Evolutionary conservation across 2,329 filamentous ascomycete genomes (phyloP).

Genomic region (Exophiala oligosperma): DNA sequence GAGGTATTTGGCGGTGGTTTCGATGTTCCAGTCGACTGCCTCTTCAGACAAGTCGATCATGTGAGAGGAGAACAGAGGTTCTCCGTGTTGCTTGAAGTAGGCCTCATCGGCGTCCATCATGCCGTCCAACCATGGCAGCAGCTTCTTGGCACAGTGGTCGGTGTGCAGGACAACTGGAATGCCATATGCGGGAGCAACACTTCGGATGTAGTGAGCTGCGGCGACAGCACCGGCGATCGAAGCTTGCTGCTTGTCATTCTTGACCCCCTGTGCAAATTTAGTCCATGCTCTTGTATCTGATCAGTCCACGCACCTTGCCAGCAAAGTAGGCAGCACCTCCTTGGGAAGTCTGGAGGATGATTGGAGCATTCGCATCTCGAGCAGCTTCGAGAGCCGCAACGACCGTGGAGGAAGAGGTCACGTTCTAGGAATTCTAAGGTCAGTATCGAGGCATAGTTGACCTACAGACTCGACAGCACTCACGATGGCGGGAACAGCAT

Average conservation of each 20-base stretch:
- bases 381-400: constrained; percentile 92
- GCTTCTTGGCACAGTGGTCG: constrained; percentile 99
- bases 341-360: constrained; percentile 91
- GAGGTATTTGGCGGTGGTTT: constrained; percentile 89
- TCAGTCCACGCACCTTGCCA: constrained; percentile 63
- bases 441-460: constrained; percentile 1
- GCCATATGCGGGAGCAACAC: constrained; percentile 82
- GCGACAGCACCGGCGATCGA: constrained; percentile 87
- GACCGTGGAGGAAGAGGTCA: constrained; percentile 86
- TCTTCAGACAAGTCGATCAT: constrained; percentile 99
- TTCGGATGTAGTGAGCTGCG: constrained; percentile 89
- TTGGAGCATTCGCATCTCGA: constrained; percentile 83
- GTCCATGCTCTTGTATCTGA: background rate
- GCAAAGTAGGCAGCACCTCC: constrained; percentile 92
- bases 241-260: constrained; percentile 80
- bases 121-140: constrained; percentile 94
- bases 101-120: constrained; percentile 92
- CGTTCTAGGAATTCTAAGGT: constrained; percentile 58
- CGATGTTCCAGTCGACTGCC: constrained; percentile 83
- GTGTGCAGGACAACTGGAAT: constrained; percentile 93
- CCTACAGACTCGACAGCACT: constrained; percentile 31
- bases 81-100: constrained; percentile 90
- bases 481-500: constrained; percentile 81
- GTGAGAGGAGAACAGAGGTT: constrained; percentile 93
- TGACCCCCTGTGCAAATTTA: constrained; percentile 59